These are phyloP conservation scores for Gorgonomyces haynaldii DNA, from an alignment of 192 early-diverging fungal species.

Conservation along the genomic window DNA sequence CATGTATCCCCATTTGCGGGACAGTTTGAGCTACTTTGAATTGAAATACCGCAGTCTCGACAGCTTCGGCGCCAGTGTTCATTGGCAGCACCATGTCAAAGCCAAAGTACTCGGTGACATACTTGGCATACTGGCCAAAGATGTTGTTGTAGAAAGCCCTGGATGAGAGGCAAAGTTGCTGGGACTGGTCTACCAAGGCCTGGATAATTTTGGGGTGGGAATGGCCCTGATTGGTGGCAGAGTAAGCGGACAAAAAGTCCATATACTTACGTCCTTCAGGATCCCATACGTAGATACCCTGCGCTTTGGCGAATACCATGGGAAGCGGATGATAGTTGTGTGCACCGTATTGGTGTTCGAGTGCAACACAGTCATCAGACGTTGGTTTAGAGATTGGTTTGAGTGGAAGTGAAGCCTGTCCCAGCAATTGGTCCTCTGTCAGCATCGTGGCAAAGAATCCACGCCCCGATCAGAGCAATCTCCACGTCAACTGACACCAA, in stretches of 20 bases:
- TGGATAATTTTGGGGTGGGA: slow-evolving; percentile 91
- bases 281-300: slow-evolving; percentile 91
- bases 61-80: slow-evolving; percentile 98
- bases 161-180: slow-evolving; percentile 72
- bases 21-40: too few species aligned
- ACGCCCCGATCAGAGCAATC: too few species aligned
- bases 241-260: slow-evolving; percentile 81
- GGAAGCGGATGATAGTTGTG: slow-evolving; percentile 99
- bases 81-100: slow-evolving; percentile 98
- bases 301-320: slow-evolving; percentile 73
- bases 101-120: slow-evolving; percentile 85
- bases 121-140: slow-evolving; percentile 83
- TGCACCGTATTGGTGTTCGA: slow-evolving; percentile 81
- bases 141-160: slow-evolving; percentile 95
- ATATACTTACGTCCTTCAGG: slow-evolving; percentile 79
- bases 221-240: slow-evolving; percentile 80
- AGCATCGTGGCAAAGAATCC: too few species aligned
- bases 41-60: slow-evolving; percentile 96
- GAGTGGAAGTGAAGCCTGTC: slow-evolving; percentile 17
- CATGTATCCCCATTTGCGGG: slow-evolving; percentile 91
- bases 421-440: too few species aligned
- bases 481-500: too few species aligned
- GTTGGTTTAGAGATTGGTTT: slow-evolving; percentile 5
- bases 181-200: slow-evolving; percentile 82
- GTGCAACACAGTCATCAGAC: slow-evolving; percentile 24